These are phyloP conservation scores for Ceratocystis huliohia DNA, from an alignment of 2,329 filamentous ascomycete species.

Conservation along the genomic window DNA sequence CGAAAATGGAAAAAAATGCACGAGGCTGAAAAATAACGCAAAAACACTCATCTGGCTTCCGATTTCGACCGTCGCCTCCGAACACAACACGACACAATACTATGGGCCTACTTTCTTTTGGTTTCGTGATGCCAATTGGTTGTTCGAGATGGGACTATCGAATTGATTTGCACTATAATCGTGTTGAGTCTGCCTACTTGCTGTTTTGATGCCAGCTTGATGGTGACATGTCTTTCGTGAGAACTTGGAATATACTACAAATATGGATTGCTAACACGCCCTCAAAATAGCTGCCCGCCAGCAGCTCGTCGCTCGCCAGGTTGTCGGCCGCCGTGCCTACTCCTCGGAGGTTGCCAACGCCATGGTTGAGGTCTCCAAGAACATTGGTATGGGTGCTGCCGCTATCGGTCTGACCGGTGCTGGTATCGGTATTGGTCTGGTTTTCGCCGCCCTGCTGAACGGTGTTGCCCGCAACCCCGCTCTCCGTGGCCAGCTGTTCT, in stretches of 20 bases:
- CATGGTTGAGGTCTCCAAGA: slow-evolving; percentile 83
- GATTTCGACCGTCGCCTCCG: slow-evolving; percentile 1
- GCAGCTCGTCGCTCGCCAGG: slow-evolving; percentile 29
- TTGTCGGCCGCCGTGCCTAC: slow-evolving; percentile 58
- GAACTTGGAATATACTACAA: neutral
- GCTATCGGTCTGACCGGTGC: slow-evolving; percentile 87
- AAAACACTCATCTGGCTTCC: slow-evolving; percentile 4
- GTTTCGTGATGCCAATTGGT: slow-evolving; percentile 15
- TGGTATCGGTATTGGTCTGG: slow-evolving; percentile 90
- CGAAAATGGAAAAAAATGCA: neutral
- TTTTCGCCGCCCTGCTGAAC: slow-evolving; percentile 81
- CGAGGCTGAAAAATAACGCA: slow-evolving; percentile 13
- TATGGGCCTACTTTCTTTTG: neutral
- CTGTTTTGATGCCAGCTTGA: slow-evolving; percentile 1
- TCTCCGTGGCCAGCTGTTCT: slow-evolving; percentile 91
- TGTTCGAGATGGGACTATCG: neutral
- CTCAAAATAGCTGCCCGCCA: slow-evolving; percentile 20
- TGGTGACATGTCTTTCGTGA: neutral
- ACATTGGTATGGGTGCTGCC: slow-evolving; percentile 77
- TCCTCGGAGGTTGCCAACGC: slow-evolving; percentile 78
- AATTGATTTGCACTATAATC: neutral
- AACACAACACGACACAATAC: neutral
- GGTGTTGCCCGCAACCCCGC: slow-evolving; percentile 88
- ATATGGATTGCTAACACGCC: slow-evolving; percentile 15
- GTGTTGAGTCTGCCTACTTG: neutral